Base-by-base conservation (phyloP, 805 yeast species). In the Monosporozyma siamensis region DNA sequence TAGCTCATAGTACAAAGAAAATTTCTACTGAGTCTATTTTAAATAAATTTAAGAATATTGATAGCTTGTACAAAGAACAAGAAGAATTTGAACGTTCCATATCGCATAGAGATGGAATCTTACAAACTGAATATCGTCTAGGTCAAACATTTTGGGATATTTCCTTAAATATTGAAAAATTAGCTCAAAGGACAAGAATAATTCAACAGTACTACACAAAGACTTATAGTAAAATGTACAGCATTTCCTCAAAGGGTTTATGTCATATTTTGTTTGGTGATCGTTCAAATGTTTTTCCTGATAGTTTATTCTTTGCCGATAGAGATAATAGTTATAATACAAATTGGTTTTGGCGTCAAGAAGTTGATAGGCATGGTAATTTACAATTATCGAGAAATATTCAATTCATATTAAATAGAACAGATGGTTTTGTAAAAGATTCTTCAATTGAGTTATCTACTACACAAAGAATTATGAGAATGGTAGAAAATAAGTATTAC, bases 211-310 rank as follows among this genome's bases (percentile, higher is more conserved):
- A 72, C 49, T 72, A 64, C 50, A 51, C 58, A 2, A 57, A 64
- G 21, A 44, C 51, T 1, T 52, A 66, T 4, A 35, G 66, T 6
- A 60, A 64, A 22, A 64, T 58, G 9, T 80, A 72, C 53, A 67
- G 72, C 30, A 55, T 82, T 1, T 82, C 94, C 0, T 80, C 95
- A 0, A 85, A 82, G 51, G 94, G 94, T 0, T 53, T 90, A 24
- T 81, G 86, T 58, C 94, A 86, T 55, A 67, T 79, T 1, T 57
- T 90, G 44, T 75, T 82, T 51, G 98, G 97, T 14, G 92, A 87
- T 48, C 70, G 74, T 39, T 82, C 95, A 0, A 56, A 68, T 0
- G 56, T 79, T 6, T 67, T 77, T 37, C 54, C 55, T 1, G 47
- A 47, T 24, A 20, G 43, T 23, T 38, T 45, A 22, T 44, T 51